Base-by-base conservation (phyloP, 495 filamentous ascomycete species). In the Penicillium antarcticum region DNA sequence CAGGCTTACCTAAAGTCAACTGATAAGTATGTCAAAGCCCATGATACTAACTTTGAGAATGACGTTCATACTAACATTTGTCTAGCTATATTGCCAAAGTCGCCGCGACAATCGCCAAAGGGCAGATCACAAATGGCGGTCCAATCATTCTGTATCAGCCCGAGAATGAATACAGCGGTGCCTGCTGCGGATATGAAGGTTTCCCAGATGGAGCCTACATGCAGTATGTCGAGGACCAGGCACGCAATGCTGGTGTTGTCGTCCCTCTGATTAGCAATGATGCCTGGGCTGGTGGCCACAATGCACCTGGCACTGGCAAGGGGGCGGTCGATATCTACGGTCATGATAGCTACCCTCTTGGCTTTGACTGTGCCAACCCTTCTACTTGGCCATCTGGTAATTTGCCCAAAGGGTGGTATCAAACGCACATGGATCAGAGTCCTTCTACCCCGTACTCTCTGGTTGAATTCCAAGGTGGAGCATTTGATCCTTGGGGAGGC, bases 201-300 rank as follows among this genome's bases (percentile, higher is more conserved):
- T 83, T 75, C 60, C 83, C 81, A 0, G 79, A 90, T 55, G 68
- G 71, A 0, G 66, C 69, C 4, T 94, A 91, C 62, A 85, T 92
- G 70, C 73, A 83, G 39, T 83, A 84, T 55, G 80, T 91, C 17
- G 78, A 85, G 39, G 76, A 88, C 33, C 85, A 87, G 52, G 81
- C 80, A 17, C 76, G 82, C 36, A 72, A 84, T 29, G 85, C 84
- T 13, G 85, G 88, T 1, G 79, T 94, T 34, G 75, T 88, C 1
- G 79, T 92, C 0, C 89, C 88, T 1, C 76, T 89, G 43, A 87
- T 91, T 41, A 87, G 67, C 65, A 94, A 94, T 51, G 89, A 94
- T 68, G 86, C 82, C 4, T 66, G 51, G 39, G 56, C 76, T 8
- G 51, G 61, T 5, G 88, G 86, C 3, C 70, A 84, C 55, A 83